A percentile compares a stretch with the other conserved stretches of the same genome.
phyloP scores from a whole-genome alignment of 352 stramenopile genomes.

The Phytophthora pisi region DNA sequence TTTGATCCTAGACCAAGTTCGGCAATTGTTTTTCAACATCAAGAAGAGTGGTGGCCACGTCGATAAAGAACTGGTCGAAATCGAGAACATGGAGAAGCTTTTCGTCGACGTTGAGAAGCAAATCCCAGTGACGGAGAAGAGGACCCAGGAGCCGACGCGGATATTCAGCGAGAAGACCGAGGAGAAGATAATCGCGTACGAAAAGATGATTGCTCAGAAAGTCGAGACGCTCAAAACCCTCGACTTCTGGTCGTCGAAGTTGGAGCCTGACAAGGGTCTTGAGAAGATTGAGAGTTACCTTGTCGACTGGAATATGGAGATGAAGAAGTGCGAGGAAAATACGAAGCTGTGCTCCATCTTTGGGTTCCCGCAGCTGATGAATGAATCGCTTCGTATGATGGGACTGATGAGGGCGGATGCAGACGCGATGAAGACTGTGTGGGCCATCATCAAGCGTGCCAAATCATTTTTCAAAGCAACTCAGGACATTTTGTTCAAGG shows the following conservation, averaged over 20 bases:
- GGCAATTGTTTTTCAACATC: slow-evolving; percentile 77
- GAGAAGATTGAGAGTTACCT: slow-evolving; percentile 88
- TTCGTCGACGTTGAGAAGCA: slow-evolving; percentile 84
- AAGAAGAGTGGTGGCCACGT: slow-evolving; percentile 82
- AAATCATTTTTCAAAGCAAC: slow-evolving; percentile 77
- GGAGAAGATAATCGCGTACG: slow-evolving; percentile 93
- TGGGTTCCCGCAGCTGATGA: slow-evolving; percentile 94
- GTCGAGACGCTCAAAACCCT: slow-evolving; percentile 80
- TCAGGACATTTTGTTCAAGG: slow-evolving; percentile 88
- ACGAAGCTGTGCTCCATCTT: slow-evolving; percentile 93
- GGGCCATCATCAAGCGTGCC: slow-evolving; percentile 78
- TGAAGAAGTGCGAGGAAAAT: slow-evolving; percentile 92
- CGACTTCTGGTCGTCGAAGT: slow-evolving; percentile 84
- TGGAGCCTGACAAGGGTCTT: slow-evolving; percentile 79
- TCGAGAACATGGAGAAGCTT: slow-evolving; percentile 87
- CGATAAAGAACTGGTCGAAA: slow-evolving; percentile 82
- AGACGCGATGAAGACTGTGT: slow-evolving; percentile 80
- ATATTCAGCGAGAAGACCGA: slow-evolving; percentile 93
- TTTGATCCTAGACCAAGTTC: slow-evolving; percentile 79
- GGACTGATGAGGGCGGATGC: slow-evolving; percentile 84
- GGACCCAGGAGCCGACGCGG: slow-evolving; percentile 77
- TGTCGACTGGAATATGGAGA: slow-evolving; percentile 88
- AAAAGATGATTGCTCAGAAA: slow-evolving; percentile 88
- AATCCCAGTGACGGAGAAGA: slow-evolving; percentile 76
- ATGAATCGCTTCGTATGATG: slow-evolving; percentile 89